phyloP scores from a whole-genome alignment of 495 filamentous ascomycete species.

The Penicillium canariense region DNA sequence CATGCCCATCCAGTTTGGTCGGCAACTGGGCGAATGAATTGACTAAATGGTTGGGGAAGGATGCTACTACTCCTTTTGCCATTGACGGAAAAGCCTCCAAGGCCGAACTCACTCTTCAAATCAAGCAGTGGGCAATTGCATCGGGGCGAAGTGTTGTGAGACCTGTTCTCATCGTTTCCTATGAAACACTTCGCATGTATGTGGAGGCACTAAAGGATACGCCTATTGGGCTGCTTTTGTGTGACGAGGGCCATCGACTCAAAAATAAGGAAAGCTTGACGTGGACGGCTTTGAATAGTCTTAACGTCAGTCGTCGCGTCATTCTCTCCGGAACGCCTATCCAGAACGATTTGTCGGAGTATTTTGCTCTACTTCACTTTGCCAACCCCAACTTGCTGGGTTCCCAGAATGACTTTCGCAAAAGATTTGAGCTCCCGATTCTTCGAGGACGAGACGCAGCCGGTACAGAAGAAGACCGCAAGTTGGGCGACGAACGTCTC shows the following conservation, averaged over 20 bases:
- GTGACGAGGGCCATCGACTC: constrained; percentile 96
- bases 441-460: constrained; percentile 88
- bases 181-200: constrained; percentile 91
- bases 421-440: constrained; percentile 91
- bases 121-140: constrained; percentile 93
- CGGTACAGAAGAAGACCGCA: constrained; percentile 76
- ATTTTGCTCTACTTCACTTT: constrained; percentile 94
- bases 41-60: constrained; percentile 85
- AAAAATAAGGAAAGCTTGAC: constrained; percentile 98
- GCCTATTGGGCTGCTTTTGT: constrained; percentile 91
- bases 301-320: constrained; percentile 88
- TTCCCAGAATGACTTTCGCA: constrained; percentile 87
- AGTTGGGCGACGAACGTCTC: constrained; percentile 82
- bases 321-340: constrained; percentile 97
- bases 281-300: constrained; percentile 81
- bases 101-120: constrained; percentile 81
- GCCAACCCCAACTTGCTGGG: constrained; percentile 93
- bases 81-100: constrained; percentile 97
- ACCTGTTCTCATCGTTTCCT: constrained; percentile 98
- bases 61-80: constrained; percentile 89
- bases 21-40: constrained; percentile 97
- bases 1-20: constrained; percentile 96
- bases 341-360: constrained; percentile 96
- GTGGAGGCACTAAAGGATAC: constrained; percentile 82
- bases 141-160: constrained; percentile 85